Evolutionary conservation across 2,329 filamentous ascomycete species (phyloP).

Genomic region (Blastomyces silverae): DNA sequence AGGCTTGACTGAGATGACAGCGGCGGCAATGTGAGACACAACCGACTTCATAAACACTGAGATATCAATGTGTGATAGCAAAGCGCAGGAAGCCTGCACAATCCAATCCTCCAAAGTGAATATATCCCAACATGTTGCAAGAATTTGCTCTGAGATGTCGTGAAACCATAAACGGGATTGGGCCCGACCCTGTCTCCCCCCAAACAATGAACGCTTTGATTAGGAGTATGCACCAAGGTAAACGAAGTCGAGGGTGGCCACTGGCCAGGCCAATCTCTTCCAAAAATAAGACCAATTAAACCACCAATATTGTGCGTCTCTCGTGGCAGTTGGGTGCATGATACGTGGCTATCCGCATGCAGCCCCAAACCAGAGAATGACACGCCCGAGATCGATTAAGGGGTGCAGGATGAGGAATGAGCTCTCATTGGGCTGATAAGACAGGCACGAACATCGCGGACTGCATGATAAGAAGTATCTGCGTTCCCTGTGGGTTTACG

Average conservation of each 20-base stretch:
- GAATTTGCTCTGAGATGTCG: background rate
- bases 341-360: background rate
- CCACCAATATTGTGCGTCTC: background rate
- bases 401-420: background rate
- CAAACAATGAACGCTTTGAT: background rate
- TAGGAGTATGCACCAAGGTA: background rate
- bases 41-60: background rate
- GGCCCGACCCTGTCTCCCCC: background rate
- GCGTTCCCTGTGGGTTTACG: conserved; percentile 1
- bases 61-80: background rate
- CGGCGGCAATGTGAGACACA: background rate
- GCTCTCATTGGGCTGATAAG: background rate
- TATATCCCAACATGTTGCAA: background rate
- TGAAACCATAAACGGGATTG: background rate
- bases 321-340: background rate
- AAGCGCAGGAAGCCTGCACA: background rate
- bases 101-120: background rate
- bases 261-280: too few species aligned
- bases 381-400: background rate
- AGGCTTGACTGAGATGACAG: background rate
- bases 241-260: background rate
- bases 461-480: background rate
- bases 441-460: background rate
- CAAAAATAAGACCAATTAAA: background rate
- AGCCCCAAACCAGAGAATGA: background rate